Evolutionary conservation across 2,329 filamentous ascomycete species (phyloP).

Genomic region (Penicillium freii): DNA sequence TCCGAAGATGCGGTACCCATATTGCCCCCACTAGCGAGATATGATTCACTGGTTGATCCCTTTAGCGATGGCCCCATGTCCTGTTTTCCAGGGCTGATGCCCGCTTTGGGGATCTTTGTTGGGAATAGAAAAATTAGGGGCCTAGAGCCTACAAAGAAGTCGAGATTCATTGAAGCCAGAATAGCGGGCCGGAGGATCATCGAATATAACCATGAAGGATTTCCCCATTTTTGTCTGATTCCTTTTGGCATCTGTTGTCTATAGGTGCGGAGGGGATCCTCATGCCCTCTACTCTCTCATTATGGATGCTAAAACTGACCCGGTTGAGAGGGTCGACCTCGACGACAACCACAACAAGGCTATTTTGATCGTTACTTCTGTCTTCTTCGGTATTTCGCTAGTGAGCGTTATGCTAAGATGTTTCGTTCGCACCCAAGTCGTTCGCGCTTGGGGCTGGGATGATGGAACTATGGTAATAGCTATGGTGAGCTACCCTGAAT

Average conservation of each 20-base stretch:
- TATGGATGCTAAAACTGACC: slow-evolving; percentile 9
- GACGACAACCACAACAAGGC: slow-evolving; percentile 21
- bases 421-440: slow-evolving; percentile 42
- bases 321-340: background rate
- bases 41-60: background rate
- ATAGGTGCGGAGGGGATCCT: slow-evolving; percentile 10
- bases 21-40: slow-evolving; percentile 9
- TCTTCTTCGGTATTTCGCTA: slow-evolving; percentile 44
- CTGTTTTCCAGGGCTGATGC: background rate
- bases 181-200: slow-evolving; percentile 9
- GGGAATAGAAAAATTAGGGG: background rate
- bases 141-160: background rate
- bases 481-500: slow-evolving; percentile 22
- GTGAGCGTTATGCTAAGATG: slow-evolving; percentile 39
- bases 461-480: slow-evolving; percentile 34
- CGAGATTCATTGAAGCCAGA: background rate
- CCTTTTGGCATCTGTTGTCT: background rate
- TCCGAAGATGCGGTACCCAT: slow-evolving; percentile 12
- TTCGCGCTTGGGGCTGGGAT: slow-evolving; percentile 41
- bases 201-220: slow-evolving; percentile 16
- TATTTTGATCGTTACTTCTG: slow-evolving; percentile 30
- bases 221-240: background rate
- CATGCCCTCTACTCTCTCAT: slow-evolving; percentile 4
- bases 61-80: background rate
- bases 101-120: background rate